These are phyloP conservation scores for Manihot esculenta DNA, from an alignment of 441 rosid species.

Conservation along the genomic window DNA sequence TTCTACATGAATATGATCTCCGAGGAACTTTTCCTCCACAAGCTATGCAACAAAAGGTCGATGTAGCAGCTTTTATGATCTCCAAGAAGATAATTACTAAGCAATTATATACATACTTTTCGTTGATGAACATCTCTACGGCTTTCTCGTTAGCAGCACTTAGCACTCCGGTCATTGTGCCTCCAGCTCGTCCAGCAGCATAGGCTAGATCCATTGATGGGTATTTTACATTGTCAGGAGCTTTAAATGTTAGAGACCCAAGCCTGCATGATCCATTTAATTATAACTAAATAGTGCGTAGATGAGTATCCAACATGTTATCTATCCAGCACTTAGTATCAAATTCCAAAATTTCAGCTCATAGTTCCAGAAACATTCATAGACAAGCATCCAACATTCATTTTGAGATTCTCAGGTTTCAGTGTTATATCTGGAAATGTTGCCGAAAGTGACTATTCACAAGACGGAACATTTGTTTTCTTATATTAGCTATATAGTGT, in stretches of 20 bases:
- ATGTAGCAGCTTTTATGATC: not conserved
- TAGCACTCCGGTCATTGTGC: constrained; percentile 97
- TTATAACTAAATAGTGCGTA: not conserved
- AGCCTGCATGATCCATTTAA: constrained; percentile 45
- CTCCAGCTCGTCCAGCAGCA: constrained; percentile 94
- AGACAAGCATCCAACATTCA: too few species aligned
- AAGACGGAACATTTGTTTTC: not conserved
- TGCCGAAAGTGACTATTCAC: constrained; percentile 4
- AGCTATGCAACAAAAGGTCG: not conserved
- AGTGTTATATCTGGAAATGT: too few species aligned
- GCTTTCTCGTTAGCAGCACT: constrained; percentile 98
- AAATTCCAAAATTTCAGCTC: not conserved
- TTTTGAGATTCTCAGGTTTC: too few species aligned
- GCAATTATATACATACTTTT: constrained; percentile 50
- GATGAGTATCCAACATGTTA: not conserved
- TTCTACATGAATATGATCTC: not conserved
- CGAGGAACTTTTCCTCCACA: not conserved
- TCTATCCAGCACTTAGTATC: not conserved
- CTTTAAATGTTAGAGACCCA: constrained; percentile 80
- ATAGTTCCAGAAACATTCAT: not conserved
- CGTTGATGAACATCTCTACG: constrained; percentile 82
- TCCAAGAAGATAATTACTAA: constrained; percentile 2
- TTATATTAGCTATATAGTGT: not conserved
- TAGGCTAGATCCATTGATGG: constrained; percentile 95
- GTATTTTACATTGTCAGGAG: constrained; percentile 83